Evolutionary conservation across 352 stramenopile genomes (phyloP).

Genomic region (Phytophthora meadii): DNA sequence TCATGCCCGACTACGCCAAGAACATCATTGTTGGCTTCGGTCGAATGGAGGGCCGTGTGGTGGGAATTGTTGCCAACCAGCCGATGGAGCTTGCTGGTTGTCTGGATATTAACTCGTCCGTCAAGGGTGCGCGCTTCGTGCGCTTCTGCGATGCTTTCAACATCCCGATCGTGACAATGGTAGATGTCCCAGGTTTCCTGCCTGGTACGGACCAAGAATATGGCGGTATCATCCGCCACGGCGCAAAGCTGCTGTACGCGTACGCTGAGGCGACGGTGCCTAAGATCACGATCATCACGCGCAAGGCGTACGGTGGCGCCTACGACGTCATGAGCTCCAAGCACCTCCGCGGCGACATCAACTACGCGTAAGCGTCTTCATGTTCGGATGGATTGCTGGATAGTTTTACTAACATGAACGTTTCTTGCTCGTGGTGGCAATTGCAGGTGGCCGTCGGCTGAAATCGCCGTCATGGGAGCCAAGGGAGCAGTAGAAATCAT

Average conservation of each 20-base stretch:
- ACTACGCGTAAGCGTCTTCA: constrained; percentile 91
- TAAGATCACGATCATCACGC: constrained; percentile 99
- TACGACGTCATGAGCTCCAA: constrained; percentile 99
- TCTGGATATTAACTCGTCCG: constrained; percentile 97
- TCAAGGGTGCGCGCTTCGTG: constrained; percentile 98
- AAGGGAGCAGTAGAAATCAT: constrained; percentile 99
- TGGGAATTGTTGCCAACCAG: constrained; percentile 98
- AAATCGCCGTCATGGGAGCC: constrained; percentile 93
- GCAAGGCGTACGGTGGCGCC: constrained; percentile 98
- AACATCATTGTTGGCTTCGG: constrained; percentile 98
- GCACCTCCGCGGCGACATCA: constrained; percentile 97
- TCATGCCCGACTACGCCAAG: constrained; percentile 97
- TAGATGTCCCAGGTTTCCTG: constrained; percentile 99
- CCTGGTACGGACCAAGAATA: constrained; percentile 95
- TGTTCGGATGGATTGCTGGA: neutral
- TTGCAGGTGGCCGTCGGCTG: constrained; percentile 70
- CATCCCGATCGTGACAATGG: constrained; percentile 98
- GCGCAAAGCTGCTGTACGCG: constrained; percentile 98
- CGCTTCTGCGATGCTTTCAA: constrained; percentile 99
- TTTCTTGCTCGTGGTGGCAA: constrained; percentile 5
- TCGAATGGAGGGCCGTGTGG: constrained; percentile 95
- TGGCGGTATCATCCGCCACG: constrained; percentile 96
- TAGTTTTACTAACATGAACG: constrained; percentile 14
- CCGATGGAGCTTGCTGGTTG: constrained; percentile 96
- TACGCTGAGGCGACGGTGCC: constrained; percentile 98